Evolutionary conservation across 768 basidiomycete genomes (phyloP).

Genomic region (Mycena indigotica): DNA sequence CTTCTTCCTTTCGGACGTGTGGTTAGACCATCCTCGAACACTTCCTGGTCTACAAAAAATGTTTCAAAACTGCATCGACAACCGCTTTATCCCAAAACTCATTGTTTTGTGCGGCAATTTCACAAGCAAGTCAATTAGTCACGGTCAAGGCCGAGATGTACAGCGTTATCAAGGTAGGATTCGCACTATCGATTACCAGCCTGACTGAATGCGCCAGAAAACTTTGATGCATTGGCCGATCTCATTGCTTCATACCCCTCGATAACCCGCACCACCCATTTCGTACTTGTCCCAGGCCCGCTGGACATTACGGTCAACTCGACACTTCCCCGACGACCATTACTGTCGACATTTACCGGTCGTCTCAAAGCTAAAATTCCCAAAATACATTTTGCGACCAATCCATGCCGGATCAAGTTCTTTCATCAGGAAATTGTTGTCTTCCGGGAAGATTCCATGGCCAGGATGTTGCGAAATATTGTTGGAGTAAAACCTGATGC

Average conservation of each 20-base stretch:
- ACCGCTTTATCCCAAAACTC: slow-evolving; percentile 82
- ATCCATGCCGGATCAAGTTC: slow-evolving; percentile 94
- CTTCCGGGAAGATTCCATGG: slow-evolving; percentile 91
- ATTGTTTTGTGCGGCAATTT: slow-evolving; percentile 97
- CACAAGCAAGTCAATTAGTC: slow-evolving; percentile 76
- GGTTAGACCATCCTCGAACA: slow-evolving; percentile 89
- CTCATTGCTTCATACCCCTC: slow-evolving; percentile 79
- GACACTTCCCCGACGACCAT: slow-evolving; percentile 76
- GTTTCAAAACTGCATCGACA: slow-evolving; percentile 89
- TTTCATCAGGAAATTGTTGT: slow-evolving; percentile 95
- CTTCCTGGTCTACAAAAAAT: slow-evolving; percentile 78
- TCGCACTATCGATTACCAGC: background rate
- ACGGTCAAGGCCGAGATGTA: slow-evolving; percentile 77
- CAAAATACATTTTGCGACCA: slow-evolving; percentile 79
- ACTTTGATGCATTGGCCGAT: slow-evolving; percentile 85
- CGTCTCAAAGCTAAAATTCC: slow-evolving; percentile 75
- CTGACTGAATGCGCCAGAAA: slow-evolving; percentile 57
- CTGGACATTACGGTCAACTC: slow-evolving; percentile 83
- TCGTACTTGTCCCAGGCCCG: slow-evolving; percentile 94
- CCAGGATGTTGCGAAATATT: slow-evolving; percentile 88
- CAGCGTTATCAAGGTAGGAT: slow-evolving; percentile 80
- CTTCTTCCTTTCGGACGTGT: slow-evolving; percentile 94
- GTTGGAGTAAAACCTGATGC: slow-evolving; percentile 85
- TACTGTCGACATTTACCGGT: slow-evolving; percentile 74
- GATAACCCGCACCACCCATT: slow-evolving; percentile 79